Evolutionary conservation across 768 basidiomycete species (phyloP).

Genomic region (Serpula lacrymans): DNA sequence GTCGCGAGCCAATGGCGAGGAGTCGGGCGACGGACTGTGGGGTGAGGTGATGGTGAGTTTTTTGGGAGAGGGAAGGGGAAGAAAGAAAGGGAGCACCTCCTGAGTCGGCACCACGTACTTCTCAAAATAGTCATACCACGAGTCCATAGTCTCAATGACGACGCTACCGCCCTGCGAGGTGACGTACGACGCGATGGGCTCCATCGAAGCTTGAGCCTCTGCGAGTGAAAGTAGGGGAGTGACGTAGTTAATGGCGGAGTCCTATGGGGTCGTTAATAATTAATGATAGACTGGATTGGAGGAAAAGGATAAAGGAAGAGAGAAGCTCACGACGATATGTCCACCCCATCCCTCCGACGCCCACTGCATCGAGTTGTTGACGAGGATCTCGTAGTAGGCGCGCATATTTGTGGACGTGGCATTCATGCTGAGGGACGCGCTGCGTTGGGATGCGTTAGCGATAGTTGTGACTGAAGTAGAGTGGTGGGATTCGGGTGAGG

Average conservation of each 20-base stretch:
- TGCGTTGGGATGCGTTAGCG: not conserved
- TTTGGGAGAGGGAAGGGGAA: not conserved
- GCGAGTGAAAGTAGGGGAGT: conserved; percentile 38
- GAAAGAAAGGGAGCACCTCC: conserved; percentile 11
- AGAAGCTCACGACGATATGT: conserved; percentile 30
- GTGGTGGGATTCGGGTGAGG: too few species aligned
- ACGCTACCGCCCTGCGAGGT: conserved; percentile 24
- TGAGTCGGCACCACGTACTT: conserved; percentile 27
- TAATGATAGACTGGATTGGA: conserved; percentile 15
- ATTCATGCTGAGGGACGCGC: conserved; percentile 24
- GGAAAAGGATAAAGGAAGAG: conserved; percentile 7
- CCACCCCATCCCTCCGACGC: conserved; percentile 36
- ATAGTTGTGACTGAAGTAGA: too few species aligned
- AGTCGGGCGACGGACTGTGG: conserved; percentile 36
- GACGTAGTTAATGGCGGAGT: conserved; percentile 34
- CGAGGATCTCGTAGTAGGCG: conserved; percentile 24
- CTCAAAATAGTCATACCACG: conserved; percentile 29
- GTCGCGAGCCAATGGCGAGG: conserved; percentile 41
- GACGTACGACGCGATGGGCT: conserved; percentile 24
- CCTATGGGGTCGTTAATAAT: too few species aligned
- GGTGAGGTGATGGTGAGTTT: not conserved
- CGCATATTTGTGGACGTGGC: conserved; percentile 15
- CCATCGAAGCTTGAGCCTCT: conserved; percentile 39
- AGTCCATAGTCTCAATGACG: conserved; percentile 27
- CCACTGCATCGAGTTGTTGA: conserved; percentile 29